phyloP scores from a whole-genome alignment of 2,329 filamentous ascomycete genomes.

The Diplodia intermedia region DNA sequence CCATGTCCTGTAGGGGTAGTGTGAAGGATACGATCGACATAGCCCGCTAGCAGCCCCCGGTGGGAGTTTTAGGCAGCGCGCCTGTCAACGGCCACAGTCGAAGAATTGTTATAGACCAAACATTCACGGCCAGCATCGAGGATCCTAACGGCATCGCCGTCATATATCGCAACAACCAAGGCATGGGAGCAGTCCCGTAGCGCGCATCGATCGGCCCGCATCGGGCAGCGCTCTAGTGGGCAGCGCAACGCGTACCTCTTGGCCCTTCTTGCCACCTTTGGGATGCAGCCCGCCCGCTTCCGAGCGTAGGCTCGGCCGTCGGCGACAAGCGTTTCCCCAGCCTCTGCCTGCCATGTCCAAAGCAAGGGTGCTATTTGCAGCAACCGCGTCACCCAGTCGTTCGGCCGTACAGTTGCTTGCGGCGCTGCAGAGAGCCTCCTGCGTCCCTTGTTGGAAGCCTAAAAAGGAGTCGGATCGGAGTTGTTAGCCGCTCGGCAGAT shows the following conservation, averaged over 20 bases:
- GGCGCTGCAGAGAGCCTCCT: background rate
- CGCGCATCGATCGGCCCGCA: background rate
- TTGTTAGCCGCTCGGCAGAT: constrained; percentile 2
- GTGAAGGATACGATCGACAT: background rate
- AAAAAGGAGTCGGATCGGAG: constrained; percentile 3
- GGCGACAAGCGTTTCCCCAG: background rate
- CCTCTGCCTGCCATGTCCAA: background rate
- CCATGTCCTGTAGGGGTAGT: background rate
- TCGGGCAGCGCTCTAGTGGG: background rate
- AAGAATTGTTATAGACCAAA: no score
- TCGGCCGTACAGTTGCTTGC: background rate
- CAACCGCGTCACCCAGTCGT: background rate
- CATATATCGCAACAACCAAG: background rate
- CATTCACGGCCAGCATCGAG: background rate
- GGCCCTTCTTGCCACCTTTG: background rate
- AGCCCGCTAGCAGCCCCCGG: no score
- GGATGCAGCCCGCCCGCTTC: background rate
- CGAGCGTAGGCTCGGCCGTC: background rate
- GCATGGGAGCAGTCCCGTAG: background rate
- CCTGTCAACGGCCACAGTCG: no score
- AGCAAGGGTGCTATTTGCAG: background rate
- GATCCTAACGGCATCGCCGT: background rate
- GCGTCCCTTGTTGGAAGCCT: background rate
- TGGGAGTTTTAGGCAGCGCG: background rate
- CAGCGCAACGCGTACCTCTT: background rate